Base-by-base conservation (phyloP, 2,329 filamentous ascomycete genomes). In the Aspergillus arachidicola region DNA sequence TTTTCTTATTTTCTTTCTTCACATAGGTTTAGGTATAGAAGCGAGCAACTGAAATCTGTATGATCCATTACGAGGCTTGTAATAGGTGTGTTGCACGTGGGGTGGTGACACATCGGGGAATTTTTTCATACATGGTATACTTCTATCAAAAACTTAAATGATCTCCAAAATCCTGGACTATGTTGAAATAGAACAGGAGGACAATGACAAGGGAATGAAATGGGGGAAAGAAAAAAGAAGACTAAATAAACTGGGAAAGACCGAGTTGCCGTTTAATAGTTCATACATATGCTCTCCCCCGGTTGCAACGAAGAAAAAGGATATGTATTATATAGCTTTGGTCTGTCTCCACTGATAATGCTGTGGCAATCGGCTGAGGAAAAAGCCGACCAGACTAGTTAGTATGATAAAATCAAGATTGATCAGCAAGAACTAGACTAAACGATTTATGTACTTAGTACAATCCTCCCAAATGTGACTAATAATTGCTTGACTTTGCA, bases 11-110 rank as follows among this genome's bases (percentile, higher is more conserved):
- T 34, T 54, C 36, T 21, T 36, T 38, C 21, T 41, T 36, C 7
- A 30, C 30, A 55, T 54, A 14, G 38, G 46, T 21, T n/a, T 57
- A 54, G 51, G 58, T 58, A 58, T 58, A 48, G 56, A 58, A 45
- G 43, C 32, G 56, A 58, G 26, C 45, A 46, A 58, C 50, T 45
- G 43, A 32, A 36, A 4, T 12, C 12, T 51, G 30, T 19, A 32
- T 48, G 50, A 32, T 32, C 30, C 14, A 51, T 51, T n/a, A 41
- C 38, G 38, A 41, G 6, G n/a, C 38, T 41, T 41, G 19, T 16
- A 26, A 19, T 12, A 50, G 46, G 23, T 16, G 21, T 7, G 51
- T 26, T 41, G 26, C 32, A 55, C 51, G 32, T 55, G n/a, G 28
- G 28, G 28, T 12, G 23, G 30, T 36, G n/a, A 36, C 51, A 53